phyloP scores from a whole-genome alignment of 1,284 basidiomycete genomes.

The Ustilago tritici region DNA sequence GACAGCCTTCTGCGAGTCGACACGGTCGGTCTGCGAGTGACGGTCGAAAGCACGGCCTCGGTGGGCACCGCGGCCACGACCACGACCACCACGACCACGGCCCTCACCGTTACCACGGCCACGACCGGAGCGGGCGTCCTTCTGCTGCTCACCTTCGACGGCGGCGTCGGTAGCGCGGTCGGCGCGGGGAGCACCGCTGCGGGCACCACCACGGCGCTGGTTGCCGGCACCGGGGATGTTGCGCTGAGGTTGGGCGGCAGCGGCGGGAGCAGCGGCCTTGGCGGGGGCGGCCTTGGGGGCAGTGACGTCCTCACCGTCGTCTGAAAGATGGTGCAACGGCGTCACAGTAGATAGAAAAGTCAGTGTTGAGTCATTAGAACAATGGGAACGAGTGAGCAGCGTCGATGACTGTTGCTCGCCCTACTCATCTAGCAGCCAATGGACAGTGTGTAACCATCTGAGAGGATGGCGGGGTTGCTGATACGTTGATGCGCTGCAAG shows the following conservation, averaged over 20 bases:
- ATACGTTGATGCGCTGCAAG: not conserved
- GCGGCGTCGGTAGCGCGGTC: constrained; percentile 36
- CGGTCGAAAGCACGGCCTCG: constrained; percentile 81
- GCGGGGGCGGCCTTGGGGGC: constrained; percentile 59
- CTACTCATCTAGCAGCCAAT: not conserved
- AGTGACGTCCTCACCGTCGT: constrained; percentile 60
- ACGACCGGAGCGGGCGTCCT: constrained; percentile 41
- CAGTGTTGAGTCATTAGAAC: not conserved
- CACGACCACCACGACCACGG: constrained; percentile 72
- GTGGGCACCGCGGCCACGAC: constrained; percentile 73
- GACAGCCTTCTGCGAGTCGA: constrained; percentile 89
- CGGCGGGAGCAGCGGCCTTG: constrained; percentile 56
- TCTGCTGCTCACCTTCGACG: constrained; percentile 50
- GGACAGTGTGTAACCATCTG: not conserved
- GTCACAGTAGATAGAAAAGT: constrained; percentile 2
- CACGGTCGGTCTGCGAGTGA: constrained; percentile 82
- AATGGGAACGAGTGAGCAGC: not conserved
- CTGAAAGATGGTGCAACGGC: constrained; percentile 9
- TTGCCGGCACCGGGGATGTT: constrained; percentile 63
- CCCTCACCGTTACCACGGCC: constrained; percentile 39
- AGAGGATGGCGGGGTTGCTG: not conserved
- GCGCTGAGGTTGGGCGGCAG: constrained; percentile 53
- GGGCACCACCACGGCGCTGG: constrained; percentile 51
- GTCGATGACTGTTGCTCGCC: not conserved
- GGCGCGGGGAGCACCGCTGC: constrained; percentile 53